Percentiles rank a stretch among this genome's conserved stretches.
Evolutionary conservation across 1,284 basidiomycete species (phyloP).

Genomic region (Marasmius fiardii): DNA sequence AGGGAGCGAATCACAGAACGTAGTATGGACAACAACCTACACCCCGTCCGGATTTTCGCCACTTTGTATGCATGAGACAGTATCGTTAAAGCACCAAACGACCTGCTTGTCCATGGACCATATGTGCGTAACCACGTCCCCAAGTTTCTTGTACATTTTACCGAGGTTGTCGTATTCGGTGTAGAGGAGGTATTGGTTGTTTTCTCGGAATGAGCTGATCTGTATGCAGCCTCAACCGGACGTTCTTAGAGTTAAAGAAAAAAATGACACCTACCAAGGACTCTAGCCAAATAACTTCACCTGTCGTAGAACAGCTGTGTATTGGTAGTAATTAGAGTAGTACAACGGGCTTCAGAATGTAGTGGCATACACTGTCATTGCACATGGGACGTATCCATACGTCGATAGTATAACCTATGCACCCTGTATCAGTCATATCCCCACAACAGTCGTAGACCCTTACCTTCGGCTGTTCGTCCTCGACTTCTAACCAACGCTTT

Average conservation of each 20-base stretch:
- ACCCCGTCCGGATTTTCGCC: conserved; percentile 6
- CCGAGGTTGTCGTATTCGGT: neutral
- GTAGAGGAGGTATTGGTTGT: conserved; percentile 5
- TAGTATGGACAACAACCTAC: neutral
- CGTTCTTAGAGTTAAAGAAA: no score
- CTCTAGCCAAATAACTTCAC: conserved; percentile 6
- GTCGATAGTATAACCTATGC: conserved; percentile 5
- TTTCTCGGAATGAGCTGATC: conserved; percentile 5
- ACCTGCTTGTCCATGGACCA: neutral
- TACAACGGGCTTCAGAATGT: neutral
- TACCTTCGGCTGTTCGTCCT: conserved; percentile 1
- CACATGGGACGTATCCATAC: conserved; percentile 7
- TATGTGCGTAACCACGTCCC: conserved; percentile 6
- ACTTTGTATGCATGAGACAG: conserved; percentile 2
- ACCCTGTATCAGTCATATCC: neutral
- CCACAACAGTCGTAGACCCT: neutral
- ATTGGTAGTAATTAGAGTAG: neutral
- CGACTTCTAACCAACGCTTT: conserved; percentile 4
- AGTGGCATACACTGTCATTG: neutral
- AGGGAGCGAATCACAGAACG: neutral
- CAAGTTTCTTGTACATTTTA: conserved; percentile 3
- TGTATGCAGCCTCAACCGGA: neutral
- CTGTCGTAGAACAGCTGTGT: conserved; percentile 3
- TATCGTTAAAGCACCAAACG: conserved; percentile 9
- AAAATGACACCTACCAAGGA: neutral